Evolutionary conservation across 768 basidiomycete species (phyloP), one percentile per base, ranked within the genome.

Genomic region (Daedaleopsis sinensis): DNA sequence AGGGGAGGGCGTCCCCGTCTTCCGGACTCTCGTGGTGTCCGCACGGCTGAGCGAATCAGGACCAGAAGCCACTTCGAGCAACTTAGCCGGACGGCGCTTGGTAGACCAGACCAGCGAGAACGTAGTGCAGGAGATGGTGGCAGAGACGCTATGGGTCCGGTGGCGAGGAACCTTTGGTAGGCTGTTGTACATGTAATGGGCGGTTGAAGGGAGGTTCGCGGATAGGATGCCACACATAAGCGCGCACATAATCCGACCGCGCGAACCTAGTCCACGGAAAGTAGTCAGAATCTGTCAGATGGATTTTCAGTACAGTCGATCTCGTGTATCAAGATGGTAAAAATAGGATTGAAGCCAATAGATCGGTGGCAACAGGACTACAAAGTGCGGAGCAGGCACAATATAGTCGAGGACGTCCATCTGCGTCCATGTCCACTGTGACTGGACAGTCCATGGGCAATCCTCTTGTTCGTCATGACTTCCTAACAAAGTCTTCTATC

Each of bases 81-180:
- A 84, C n/a, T 82, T 74, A 3, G 94, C 94, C 9, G 94, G 79
- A 6, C 78, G 71, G 1, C 95, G 93, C 56, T 80, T 84, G 0
- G 92, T 96, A 19, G 94, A 96, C 97, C 97, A 98, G 7, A 98
- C 97, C 52, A 98, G 81, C n/a, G n/a, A 4, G 96, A 95, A 11
- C 94, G 93, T 2, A 79, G 78, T 0, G 87, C 89, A 0, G 85
- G 77, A 1, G 89, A 89, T 46, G 98, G 82, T 0, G 96, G 97
- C 21, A 98, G 82, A 78, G 97, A 98, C 0, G 96, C 96, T 46
- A 98, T 89, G 2, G 96, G 96, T 0, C 97, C 96, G 5, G 94
- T 94, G 2, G 95, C 91, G 19, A 98, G 83, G 79, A 98, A 98
- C 21, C 96, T 82, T 73, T 98, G 97, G 75, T 91, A 98, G 0